Base-by-base conservation (phyloP, 2,329 filamentous ascomycete genomes). In the Zopfia rhizophila region DNA sequence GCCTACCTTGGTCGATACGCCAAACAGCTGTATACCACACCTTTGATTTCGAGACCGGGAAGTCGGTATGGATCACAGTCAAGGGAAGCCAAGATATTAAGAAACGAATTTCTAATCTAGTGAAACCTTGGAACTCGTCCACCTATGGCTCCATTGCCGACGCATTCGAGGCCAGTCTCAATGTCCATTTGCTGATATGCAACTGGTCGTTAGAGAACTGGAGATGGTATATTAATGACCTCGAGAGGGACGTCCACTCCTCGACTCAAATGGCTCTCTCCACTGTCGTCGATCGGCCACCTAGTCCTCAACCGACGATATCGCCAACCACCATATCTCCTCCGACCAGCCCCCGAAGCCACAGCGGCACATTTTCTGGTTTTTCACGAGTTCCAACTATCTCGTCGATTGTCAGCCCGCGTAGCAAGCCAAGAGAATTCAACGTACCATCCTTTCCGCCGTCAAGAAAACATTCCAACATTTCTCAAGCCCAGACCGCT, bases 161-260 rank as follows among this genome's bases (percentile, higher is more conserved):
- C 14, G 46, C 54, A 17, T 58, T 66, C 23, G 17, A 47, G 14
- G 40, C 64, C 6, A 38, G 64, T 7, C 55, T 76, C 1, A 36
- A 43, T 10, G 63, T 56, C 1, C 74, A 77, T 48, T 44, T 72
- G 3, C 35, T 75, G 1, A 29, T 72, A 5, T 66, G 60, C 37
- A 47, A 61, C 16, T 76, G 74, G 73, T 63, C 70, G 2, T 56
- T 50, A 3, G 73, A 77, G 39, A 65, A 75, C 14, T 77, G 75
- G 75, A 64, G 72, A 2, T 73, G 70, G 69, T 77, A 73, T 48
- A 63, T 76, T 7, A 70, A 69, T 19, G 59, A 58, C 28, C 51
- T 76, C 0, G 72, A 76, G 44, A 40, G 66, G 4, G 11, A 51
- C n/a, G 23, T 72, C n/a, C 65, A 68, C 19, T 19, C 33, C 7